Evolutionary conservation across 2,329 filamentous ascomycete species (phyloP).

Genomic region (Venturia pyrina): DNA sequence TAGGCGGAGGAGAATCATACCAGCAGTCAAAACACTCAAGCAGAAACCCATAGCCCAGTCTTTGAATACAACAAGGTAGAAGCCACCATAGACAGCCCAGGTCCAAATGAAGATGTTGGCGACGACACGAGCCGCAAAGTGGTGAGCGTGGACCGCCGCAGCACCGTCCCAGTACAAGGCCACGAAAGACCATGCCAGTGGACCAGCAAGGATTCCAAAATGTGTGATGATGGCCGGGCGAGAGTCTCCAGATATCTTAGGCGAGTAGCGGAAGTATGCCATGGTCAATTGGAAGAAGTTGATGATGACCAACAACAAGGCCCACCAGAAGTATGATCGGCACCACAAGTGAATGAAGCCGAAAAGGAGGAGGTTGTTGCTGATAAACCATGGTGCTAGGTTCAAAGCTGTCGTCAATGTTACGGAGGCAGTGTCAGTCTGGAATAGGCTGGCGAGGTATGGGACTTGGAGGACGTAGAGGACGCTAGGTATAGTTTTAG

Average conservation of each 20-base stretch:
- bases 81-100: slow-evolving; percentile 63
- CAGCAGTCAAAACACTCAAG: slow-evolving; percentile 61
- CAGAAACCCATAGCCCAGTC: slow-evolving; percentile 71
- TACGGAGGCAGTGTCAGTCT: slow-evolving; percentile 41
- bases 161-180: slow-evolving; percentile 86
- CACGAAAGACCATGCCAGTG: slow-evolving; percentile 77
- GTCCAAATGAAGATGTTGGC: slow-evolving; percentile 86
- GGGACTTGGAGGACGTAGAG: slow-evolving; percentile 66
- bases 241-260: slow-evolving; percentile 30
- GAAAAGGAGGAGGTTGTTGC: slow-evolving; percentile 75
- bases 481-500: slow-evolving; percentile 41
- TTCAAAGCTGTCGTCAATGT: slow-evolving; percentile 61
- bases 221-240: slow-evolving; percentile 46
- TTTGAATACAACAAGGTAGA: slow-evolving; percentile 66
- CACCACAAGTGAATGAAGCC: slow-evolving; percentile 78
- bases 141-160: slow-evolving; percentile 61
- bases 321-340: slow-evolving; percentile 61
- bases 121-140: slow-evolving; percentile 62
- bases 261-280: slow-evolving; percentile 74
- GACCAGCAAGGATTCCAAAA: slow-evolving; percentile 62
- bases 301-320: slow-evolving; percentile 64
- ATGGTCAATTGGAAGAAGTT: slow-evolving; percentile 74
- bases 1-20: slow-evolving; percentile 28
- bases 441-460: slow-evolving; percentile 71
- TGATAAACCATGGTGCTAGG: slow-evolving; percentile 74